Percentiles rank a stretch among this genome's conserved stretches.
These are phyloP conservation scores for Colletotrichum sp. DNA, from an alignment of 2,329 filamentous ascomycete genomes.

Conservation along the genomic window DNA sequence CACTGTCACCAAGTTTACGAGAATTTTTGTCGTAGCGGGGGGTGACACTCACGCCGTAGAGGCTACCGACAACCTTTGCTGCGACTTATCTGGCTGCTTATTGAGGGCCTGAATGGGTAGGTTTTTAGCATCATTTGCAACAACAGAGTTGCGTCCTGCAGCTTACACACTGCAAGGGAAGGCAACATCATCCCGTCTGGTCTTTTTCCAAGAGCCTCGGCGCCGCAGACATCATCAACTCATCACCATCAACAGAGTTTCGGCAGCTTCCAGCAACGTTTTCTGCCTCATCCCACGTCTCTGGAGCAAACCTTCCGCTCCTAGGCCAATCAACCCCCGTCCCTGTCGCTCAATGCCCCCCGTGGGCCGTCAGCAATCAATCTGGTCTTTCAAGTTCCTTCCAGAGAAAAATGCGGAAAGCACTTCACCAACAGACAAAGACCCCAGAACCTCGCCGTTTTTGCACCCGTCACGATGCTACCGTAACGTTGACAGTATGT, in stretches of 20 bases:
- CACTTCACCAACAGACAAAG: neutral
- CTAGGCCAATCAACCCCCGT: neutral
- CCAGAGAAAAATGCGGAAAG: neutral
- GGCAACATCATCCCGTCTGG: neutral
- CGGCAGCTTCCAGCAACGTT: constrained; percentile 11
- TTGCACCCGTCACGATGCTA: neutral
- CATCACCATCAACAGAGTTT: constrained; percentile 8
- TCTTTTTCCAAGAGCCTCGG: neutral
- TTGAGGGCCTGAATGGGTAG: neutral
- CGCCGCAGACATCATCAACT: neutral
- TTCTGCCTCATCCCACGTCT: neutral
- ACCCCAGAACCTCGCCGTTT: neutral
- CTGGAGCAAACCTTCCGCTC: constrained; percentile 17
- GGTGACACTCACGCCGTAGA: neutral
- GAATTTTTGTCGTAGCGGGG: neutral
- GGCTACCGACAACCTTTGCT: neutral
- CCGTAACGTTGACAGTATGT: neutral
- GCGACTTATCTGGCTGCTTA: neutral
- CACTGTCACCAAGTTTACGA: neutral
- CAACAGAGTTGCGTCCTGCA: neutral
- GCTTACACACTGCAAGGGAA: neutral
- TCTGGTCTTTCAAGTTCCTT: neutral
- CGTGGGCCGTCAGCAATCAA: neutral
- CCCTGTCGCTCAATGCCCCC: constrained; percentile 2
- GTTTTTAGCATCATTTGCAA: neutral